These are phyloP conservation scores for Isoetes engelmannii DNA, from an alignment of 83 land plant genomes.

Conservation along the genomic window DNA sequence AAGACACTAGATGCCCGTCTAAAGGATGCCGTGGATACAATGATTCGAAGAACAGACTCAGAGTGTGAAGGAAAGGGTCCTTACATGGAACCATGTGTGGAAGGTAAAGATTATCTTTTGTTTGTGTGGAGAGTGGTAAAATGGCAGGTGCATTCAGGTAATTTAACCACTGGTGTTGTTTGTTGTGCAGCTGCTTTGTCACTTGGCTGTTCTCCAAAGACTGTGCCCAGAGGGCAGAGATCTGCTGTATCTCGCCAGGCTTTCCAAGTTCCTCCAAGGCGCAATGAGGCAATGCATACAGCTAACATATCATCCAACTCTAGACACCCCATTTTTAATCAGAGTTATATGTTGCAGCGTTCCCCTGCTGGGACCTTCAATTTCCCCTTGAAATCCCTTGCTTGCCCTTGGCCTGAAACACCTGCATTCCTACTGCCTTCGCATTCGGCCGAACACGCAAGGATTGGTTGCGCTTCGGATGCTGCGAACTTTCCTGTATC, in stretches of 20 bases:
- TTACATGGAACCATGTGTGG: constrained; percentile 7
- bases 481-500: too few relatives aligned
- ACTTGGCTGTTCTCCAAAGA: constrained; percentile 4
- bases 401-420: too few relatives aligned
- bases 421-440: too few relatives aligned
- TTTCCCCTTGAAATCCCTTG: too few relatives aligned
- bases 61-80: not conserved
- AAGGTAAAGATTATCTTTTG: not conserved
- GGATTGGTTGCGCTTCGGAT: too few relatives aligned
- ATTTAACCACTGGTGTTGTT: not conserved
- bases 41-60: constrained; percentile 2
- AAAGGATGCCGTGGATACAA: constrained; percentile 3
- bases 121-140: not conserved
- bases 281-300: too few relatives aligned
- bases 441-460: too few relatives aligned
- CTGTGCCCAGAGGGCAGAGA: not conserved
- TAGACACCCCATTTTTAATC: too few relatives aligned
- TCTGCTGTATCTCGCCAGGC: not conserved
- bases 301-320: too few relatives aligned
- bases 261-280: too few relatives aligned
- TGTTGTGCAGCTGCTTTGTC: constrained; percentile 9
- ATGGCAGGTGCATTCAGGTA: not conserved
- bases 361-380: too few relatives aligned
- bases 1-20: not conserved
- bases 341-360: too few relatives aligned